Evolutionary conservation across 2,329 filamentous ascomycete species (phyloP).

Genomic region (Penicillium corylophilum): DNA sequence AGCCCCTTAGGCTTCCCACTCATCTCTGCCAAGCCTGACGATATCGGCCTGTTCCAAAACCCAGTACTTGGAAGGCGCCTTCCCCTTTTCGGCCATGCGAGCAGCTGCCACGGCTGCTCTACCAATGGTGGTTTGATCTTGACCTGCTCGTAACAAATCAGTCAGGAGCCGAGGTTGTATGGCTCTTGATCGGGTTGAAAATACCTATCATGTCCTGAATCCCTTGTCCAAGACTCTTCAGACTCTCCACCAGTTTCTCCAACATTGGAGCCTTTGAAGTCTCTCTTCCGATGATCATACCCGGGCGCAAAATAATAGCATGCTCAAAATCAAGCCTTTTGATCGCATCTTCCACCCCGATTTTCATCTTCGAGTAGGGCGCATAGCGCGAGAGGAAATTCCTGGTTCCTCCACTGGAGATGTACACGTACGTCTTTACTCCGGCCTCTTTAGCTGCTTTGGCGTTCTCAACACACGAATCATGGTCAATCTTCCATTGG

Average conservation of each 20-base stretch:
- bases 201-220: slow-evolving; percentile 32
- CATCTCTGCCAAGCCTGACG: slow-evolving; percentile 28
- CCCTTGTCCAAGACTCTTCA: slow-evolving; percentile 25
- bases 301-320: slow-evolving; percentile 36
- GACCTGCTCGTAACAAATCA: slow-evolving; percentile 18
- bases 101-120: slow-evolving; percentile 31
- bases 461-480: slow-evolving; percentile 36
- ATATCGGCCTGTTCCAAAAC: slow-evolving; percentile 30
- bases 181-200: not conserved
- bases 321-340: slow-evolving; percentile 37
- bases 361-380: slow-evolving; percentile 41
- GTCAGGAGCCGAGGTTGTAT: not conserved
- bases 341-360: slow-evolving; percentile 38
- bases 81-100: slow-evolving; percentile 24
- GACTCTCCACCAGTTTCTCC: slow-evolving; percentile 21
- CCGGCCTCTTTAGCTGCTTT: slow-evolving; percentile 37
- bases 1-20: slow-evolving; percentile 25
- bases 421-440: slow-evolving; percentile 37
- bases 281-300: slow-evolving; percentile 37
- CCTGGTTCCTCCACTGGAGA: slow-evolving; percentile 35
- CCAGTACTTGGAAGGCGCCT: slow-evolving; percentile 32
- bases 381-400: slow-evolving; percentile 27
- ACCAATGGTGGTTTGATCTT: slow-evolving; percentile 28
- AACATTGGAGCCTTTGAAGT: slow-evolving; percentile 20
- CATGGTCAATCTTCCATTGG: slow-evolving; percentile 42